Evolutionary conservation across 2,329 filamentous ascomycete species (phyloP), one percentile per base, ranked within the genome.

Genomic region (Rhynchosporium agropyri): DNA sequence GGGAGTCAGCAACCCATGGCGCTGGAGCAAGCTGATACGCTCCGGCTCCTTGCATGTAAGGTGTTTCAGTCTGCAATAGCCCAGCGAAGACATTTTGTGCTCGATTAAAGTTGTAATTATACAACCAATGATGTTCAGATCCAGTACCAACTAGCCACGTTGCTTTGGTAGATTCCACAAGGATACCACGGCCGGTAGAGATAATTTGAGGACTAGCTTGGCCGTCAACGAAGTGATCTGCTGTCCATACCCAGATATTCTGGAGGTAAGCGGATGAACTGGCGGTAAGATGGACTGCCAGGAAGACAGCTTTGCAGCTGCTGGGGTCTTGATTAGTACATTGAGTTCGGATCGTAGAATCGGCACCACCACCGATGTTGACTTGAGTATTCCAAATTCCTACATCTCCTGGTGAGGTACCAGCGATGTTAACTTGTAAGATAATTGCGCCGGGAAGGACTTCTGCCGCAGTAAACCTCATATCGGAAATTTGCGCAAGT

Each of bases 11-110:
- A 20, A 62, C 65, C 77, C 78, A 81, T 2, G 79, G 79, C 3
- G 70, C 69, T 5, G 79, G 79, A 3, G 77, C 76, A 6, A 61
- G 45, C 29, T 69, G 64, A 1, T 71, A 74, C 13, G 73, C 73
- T n/a, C 71, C 70, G 12, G 65, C 61, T 2, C 74, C 76, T 74
- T 91, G 88, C 76, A 83, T 89, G 76, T 91, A 91, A 0, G 88
- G 84, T 4, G 88, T 87, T 74, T 91, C 88, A 56, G 87, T 87
- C 72, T 91, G 88, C 54, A 87, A 83, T 69, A 86, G 81, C 20
- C 85, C 86, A 70, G 86, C 82, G 73, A 83, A 87, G 60, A 89
- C 76, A 70, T 90, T 82, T 51, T 80, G 78, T 4, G 88, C 86
- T 56, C 80, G 78, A 64, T 79, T 72, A 66, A 83, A 74, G 50